A percentile compares a stretch with the other conserved stretches of the same genome.
These are phyloP conservation scores for Calonectria pseudoturangicola DNA, from an alignment of 2,329 filamentous ascomycete genomes.

Conservation along the genomic window DNA sequence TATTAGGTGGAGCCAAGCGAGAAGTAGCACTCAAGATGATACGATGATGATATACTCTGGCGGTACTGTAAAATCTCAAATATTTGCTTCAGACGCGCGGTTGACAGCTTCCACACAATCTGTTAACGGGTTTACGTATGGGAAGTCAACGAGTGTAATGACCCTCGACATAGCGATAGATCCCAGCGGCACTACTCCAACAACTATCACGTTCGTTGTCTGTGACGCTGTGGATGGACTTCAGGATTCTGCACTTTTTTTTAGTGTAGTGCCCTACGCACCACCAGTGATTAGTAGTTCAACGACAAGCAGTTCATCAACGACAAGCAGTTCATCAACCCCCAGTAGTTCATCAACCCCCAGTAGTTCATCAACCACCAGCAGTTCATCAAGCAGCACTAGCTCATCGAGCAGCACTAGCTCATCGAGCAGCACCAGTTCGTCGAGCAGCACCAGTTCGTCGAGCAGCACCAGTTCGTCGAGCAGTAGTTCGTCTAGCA, in stretches of 20 bases:
- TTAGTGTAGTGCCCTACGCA: background rate
- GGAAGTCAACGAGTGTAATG: background rate
- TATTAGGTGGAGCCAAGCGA: background rate
- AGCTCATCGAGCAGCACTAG: too few species aligned
- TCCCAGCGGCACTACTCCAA: background rate
- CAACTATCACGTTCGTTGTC: background rate
- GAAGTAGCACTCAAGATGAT: background rate
- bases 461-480: too few species aligned
- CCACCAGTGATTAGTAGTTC: background rate
- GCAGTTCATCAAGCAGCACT: too few species aligned
- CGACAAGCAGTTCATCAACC: background rate
- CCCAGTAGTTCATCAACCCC: too few species aligned
- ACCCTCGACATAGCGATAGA: background rate
- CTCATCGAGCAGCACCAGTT: too few species aligned
- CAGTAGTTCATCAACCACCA: too few species aligned
- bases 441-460: too few species aligned
- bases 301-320: background rate
- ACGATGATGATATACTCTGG: background rate
- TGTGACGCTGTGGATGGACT: background rate
- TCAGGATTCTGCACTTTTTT: background rate
- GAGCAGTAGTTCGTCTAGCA: background rate
- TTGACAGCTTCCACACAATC: too few species aligned
- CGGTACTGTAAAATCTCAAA: background rate
- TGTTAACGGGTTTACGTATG: background rate
- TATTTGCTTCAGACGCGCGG: too few species aligned